These are phyloP conservation scores for Friedmanniomyces simplex DNA, from an alignment of 495 filamentous ascomycete genomes.

Conservation along the genomic window DNA sequence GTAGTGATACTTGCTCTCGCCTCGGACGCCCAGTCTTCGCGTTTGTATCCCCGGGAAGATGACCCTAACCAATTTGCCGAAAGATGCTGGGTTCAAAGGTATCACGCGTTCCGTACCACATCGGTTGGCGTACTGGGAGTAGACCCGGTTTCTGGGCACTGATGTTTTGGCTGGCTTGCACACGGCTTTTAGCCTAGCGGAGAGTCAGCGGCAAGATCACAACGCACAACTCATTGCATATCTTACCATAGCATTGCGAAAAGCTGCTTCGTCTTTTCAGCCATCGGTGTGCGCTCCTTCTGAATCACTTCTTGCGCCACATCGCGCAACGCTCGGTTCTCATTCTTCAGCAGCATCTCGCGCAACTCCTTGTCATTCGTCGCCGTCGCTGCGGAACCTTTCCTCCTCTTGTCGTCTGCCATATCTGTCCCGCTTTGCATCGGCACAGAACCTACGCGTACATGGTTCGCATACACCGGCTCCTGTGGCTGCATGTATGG, in stretches of 20 bases:
- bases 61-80: conserved; percentile 92
- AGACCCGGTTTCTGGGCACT: conserved; percentile 84
- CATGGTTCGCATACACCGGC: neutral
- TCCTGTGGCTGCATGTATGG: conserved; percentile 9
- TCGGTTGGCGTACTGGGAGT: conserved; percentile 79
- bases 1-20: conserved; percentile 98
- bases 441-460: conserved; percentile 12
- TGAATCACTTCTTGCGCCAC: conserved; percentile 72
- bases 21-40: conserved; percentile 78
- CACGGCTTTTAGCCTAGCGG: conserved; percentile 63
- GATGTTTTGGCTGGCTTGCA: conserved; percentile 73
- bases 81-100: conserved; percentile 88
- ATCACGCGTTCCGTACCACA: conserved; percentile 89
- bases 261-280: conserved; percentile 90
- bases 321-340: conserved; percentile 62
- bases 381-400: conserved; percentile 57
- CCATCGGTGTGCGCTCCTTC: conserved; percentile 66
- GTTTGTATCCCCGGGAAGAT: conserved; percentile 93
- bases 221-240: conserved; percentile 71
- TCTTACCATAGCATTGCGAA: conserved; percentile 95
- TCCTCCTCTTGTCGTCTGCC: conserved; percentile 53
- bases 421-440: conserved; percentile 32
- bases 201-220: neutral
- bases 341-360: conserved; percentile 67
- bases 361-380: conserved; percentile 89